phyloP scores from a whole-genome alignment of 2,329 filamentous ascomycete species.

The Penicillium glabrum region DNA sequence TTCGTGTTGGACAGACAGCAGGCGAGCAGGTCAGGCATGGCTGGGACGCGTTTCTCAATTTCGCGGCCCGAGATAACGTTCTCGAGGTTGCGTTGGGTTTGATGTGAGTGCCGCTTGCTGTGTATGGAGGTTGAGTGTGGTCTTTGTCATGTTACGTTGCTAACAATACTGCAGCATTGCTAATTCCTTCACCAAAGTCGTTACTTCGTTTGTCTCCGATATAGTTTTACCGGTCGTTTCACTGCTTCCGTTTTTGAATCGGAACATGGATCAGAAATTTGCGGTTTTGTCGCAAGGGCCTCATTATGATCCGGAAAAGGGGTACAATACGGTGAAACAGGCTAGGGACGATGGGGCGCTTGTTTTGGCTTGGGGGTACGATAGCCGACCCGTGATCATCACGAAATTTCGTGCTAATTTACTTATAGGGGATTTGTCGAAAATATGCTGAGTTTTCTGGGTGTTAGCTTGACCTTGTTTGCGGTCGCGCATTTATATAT shows the following conservation, averaged over 20 bases:
- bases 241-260: constrained; percentile 66
- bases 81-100: constrained; percentile 73
- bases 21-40: constrained; percentile 50
- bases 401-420: background rate
- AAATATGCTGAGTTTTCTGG: constrained; percentile 63
- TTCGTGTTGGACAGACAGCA: constrained; percentile 41
- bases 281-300: constrained; percentile 62
- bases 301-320: constrained; percentile 49
- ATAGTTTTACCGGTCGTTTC: constrained; percentile 69
- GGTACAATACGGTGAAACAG: constrained; percentile 70
- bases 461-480: constrained; percentile 66
- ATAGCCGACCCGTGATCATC: background rate
- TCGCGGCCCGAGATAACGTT: constrained; percentile 72
- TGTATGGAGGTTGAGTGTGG: background rate
- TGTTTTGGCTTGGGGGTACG: constrained; percentile 68
- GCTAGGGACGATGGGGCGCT: constrained; percentile 71
- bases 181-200: constrained; percentile 68
- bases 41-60: constrained; percentile 68
- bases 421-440: constrained; percentile 23
- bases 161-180: constrained; percentile 52
- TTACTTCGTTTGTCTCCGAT: constrained; percentile 70
- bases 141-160: background rate
- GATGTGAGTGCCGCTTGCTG: constrained; percentile 55
- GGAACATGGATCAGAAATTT: constrained; percentile 74
- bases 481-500: constrained; percentile 63